Base-by-base conservation (phyloP, 257 asterid genomes). In the Nicotiana obtusifolia region DNA sequence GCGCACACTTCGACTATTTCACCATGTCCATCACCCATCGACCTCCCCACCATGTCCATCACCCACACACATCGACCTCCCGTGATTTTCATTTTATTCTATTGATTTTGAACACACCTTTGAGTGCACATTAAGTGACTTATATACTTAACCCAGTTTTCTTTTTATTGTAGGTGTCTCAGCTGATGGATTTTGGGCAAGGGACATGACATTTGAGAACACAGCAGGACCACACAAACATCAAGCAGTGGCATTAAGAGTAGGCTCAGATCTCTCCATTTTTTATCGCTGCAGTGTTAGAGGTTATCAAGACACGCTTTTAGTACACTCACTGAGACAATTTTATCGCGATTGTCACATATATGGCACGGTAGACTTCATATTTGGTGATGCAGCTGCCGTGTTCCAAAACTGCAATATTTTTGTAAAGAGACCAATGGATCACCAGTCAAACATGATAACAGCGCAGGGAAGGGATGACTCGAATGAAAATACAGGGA, bases 271-370 rank as follows among this genome's bases (percentile, higher is more conserved):
- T 81, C 84, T 59, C 7, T 87, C 97, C 0, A 82, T 90, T 19
- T 86, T 94, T 80, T 94, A 90, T 30, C 86, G 89, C 0, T 94
- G 98, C 82, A 89, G 97, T 76, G 84, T 94, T 67, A 86, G 80
- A 84, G 97, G 95, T 49, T 92, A 92, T 64, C 97, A 94, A 52
- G 97, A 92, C 85, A 91, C 97, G 1, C 94, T 91, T 22, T 76
- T 84, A 1, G 93, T 89, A 47, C 93, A 88, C 59, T 91, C 93
- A 0, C 77, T 87, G 2, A 82, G 98, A 15, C 97, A 94, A 79
- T 94, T 90, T 78, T 94, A 92, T 81, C 90, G 97, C 26, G 88
- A 91, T 10, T 94, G 98, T 67, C 92, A 88, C 2, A 41, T 94
- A 19, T 77, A 92, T 17, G 94, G 97, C 6, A 92, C 97, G 5